Percentiles rank a stretch among this genome's conserved stretches.
Evolutionary conservation across 2,329 filamentous ascomycete genomes (phyloP).

Genomic region (Ophiocordyceps unilateralis): DNA sequence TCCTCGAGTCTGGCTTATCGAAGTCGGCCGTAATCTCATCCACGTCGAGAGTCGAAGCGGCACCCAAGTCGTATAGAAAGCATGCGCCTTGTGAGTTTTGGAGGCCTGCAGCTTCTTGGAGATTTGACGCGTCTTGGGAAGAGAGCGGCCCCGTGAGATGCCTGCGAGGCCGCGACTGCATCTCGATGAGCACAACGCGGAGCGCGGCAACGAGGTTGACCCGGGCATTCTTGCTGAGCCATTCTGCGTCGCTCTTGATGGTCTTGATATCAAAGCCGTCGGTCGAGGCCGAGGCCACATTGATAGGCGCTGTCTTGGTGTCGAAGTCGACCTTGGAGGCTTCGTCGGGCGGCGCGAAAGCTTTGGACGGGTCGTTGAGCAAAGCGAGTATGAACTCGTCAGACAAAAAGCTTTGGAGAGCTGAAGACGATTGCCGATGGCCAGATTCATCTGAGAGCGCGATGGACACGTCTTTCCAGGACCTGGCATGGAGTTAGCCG

Average conservation of each 20-base stretch:
- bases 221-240: slow-evolving; percentile 62
- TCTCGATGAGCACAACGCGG: slow-evolving; percentile 65
- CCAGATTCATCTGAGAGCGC: slow-evolving; percentile 39
- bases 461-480: slow-evolving; percentile 43
- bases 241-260: slow-evolving; percentile 71
- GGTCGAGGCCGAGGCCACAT: slow-evolving; percentile 52
- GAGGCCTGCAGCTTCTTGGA: slow-evolving; percentile 56
- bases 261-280: slow-evolving; percentile 56
- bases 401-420: slow-evolving; percentile 51
- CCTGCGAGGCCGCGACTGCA: slow-evolving; percentile 59
- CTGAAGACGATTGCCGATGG: slow-evolving; percentile 32
- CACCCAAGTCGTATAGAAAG: slow-evolving; percentile 35
- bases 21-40: slow-evolving; percentile 41
- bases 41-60: slow-evolving; percentile 28
- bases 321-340: slow-evolving; percentile 59
- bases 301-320: slow-evolving; percentile 72
- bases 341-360: slow-evolving; percentile 45
- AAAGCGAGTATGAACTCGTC: slow-evolving; percentile 51
- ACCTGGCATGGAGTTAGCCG: slow-evolving; percentile 22
- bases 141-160: slow-evolving; percentile 58
- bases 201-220: slow-evolving; percentile 73
- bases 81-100: slow-evolving; percentile 40
- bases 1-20: slow-evolving; percentile 42
- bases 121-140: slow-evolving; percentile 58
- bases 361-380: slow-evolving; percentile 49